Percentiles rank a stretch among this genome's conserved stretches.
Evolutionary conservation across 78 protist species (phyloP).

Genomic region (Dictyostelium intermedium): DNA sequence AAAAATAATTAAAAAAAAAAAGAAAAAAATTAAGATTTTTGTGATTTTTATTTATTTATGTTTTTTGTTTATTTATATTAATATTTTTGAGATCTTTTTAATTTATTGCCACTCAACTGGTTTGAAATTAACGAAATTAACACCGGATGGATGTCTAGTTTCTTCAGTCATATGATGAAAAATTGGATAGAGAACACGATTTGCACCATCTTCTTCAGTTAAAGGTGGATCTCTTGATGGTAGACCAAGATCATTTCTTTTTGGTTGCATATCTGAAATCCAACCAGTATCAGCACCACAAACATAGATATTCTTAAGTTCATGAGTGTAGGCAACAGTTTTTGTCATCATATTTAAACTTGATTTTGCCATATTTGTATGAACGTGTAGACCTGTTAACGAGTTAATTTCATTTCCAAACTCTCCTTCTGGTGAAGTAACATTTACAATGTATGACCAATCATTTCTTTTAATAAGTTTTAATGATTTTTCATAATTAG

Average conservation of each 20-base stretch:
- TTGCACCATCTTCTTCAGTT: conserved; percentile 94
- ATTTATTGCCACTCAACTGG: not conserved
- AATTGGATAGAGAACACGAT: conserved; percentile 94
- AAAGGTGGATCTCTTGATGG: conserved; percentile 80
- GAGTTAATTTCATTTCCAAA: conserved; percentile 70
- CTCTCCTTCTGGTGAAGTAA: conserved; percentile 95
- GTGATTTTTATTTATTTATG: no score
- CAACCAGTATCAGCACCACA: conserved; percentile 86
- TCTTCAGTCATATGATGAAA: not conserved
- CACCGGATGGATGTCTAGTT: not conserved
- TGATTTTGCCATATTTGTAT: conserved; percentile 98
- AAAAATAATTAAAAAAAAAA: not conserved
- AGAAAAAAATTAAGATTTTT: no score
- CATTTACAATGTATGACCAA: conserved; percentile 91
- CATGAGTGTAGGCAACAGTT: conserved; percentile 81
- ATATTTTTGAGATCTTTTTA: no score
- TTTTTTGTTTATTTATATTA: no score
- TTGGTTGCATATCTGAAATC: conserved; percentile 77
- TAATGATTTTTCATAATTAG: not conserved
- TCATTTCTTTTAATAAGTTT: not conserved
- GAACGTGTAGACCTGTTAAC: conserved; percentile 89
- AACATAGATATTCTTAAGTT: conserved; percentile 84
- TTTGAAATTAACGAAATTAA: not conserved
- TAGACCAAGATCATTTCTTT: not conserved
- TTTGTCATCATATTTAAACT: conserved; percentile 96